These are phyloP conservation scores for Sporormia fimetaria DNA, from an alignment of 495 filamentous ascomycete species.

Conservation along the genomic window DNA sequence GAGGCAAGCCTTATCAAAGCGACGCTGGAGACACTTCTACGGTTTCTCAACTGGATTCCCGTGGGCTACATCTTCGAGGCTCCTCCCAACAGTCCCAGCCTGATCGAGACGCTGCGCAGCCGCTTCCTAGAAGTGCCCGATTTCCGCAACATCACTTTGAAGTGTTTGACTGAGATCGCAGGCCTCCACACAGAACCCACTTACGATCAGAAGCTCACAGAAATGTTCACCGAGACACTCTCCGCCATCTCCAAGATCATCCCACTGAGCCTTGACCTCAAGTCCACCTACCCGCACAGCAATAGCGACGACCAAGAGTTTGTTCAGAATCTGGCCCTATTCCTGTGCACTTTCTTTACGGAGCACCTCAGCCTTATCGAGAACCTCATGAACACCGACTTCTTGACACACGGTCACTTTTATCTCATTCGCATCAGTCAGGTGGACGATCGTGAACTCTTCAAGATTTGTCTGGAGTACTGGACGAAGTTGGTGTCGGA, in stretches of 20 bases:
- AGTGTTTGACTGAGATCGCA: slow-evolving; percentile 94
- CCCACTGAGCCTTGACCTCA: slow-evolving; percentile 76
- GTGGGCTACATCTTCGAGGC: slow-evolving; percentile 98
- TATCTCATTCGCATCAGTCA: slow-evolving; percentile 97
- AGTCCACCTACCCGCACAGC: slow-evolving; percentile 76
- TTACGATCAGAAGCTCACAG: slow-evolving; percentile 86
- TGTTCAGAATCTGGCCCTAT: slow-evolving; percentile 89
- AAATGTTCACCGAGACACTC: slow-evolving; percentile 94
- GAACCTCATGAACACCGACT: slow-evolving; percentile 87
- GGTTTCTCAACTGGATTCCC: slow-evolving; percentile 98
- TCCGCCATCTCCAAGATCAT: slow-evolving; percentile 83
- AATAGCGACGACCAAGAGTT: slow-evolving; percentile 94
- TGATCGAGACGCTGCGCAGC: slow-evolving; percentile 86
- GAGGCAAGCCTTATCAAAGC: slow-evolving; percentile 84
- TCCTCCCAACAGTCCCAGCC: slow-evolving; percentile 37
- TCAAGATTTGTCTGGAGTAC: slow-evolving; percentile 98
- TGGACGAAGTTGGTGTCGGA: slow-evolving; percentile 99
- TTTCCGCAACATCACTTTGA: slow-evolving; percentile 91
- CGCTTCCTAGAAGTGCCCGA: slow-evolving; percentile 84
- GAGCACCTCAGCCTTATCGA: slow-evolving; percentile 89
- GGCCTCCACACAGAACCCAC: slow-evolving; percentile 69
- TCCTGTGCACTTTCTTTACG: slow-evolving; percentile 90
- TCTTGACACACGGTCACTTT: slow-evolving; percentile 87
- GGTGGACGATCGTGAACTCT: slow-evolving; percentile 96
- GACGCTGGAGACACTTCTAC: slow-evolving; percentile 83